Conservation (phyloP, 352 stramenopile genomes). For the Phytophthora nicotianae region DNA sequence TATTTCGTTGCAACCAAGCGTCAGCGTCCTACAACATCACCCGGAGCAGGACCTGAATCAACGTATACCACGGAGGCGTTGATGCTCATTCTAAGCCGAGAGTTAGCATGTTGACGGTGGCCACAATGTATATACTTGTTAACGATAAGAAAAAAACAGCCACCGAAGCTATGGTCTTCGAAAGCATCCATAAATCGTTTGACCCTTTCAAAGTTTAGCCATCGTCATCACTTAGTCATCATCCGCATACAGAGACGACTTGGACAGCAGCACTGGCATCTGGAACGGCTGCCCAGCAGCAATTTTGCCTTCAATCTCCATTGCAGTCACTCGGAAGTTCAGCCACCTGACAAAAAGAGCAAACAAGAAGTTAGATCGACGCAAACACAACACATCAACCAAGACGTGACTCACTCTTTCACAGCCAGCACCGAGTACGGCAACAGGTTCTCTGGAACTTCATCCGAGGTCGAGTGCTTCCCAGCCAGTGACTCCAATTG, state of each 20-base stretch:
- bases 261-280: constrained; percentile 87
- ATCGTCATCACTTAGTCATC: constrained; percentile 60
- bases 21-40: no score
- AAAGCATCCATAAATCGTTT: constrained; percentile 8
- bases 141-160: constrained; percentile 19
- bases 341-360: constrained; percentile 63
- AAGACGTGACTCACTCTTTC: constrained; percentile 78
- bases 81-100: no score
- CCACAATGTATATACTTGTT: constrained; percentile 22
- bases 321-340: constrained; percentile 81
- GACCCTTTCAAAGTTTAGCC: constrained; percentile 3
- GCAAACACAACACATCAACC: not conserved
- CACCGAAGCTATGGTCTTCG: not conserved
- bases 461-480: constrained; percentile 72
- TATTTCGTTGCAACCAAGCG: no score
- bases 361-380: constrained; percentile 22
- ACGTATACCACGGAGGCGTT: no score
- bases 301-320: constrained; percentile 89
- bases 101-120: constrained; percentile 5
- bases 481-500: constrained; percentile 83
- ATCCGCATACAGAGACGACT: constrained; percentile 87
- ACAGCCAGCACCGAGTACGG: constrained; percentile 84
- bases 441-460: constrained; percentile 69
- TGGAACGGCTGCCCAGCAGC: constrained; percentile 75
- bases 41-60: no score